A percentile compares a stretch with the other conserved stretches of the same genome.
These are phyloP conservation scores for Cryphonectria nitschkei DNA, from an alignment of 2,329 filamentous ascomycete species.

Conservation along the genomic window DNA sequence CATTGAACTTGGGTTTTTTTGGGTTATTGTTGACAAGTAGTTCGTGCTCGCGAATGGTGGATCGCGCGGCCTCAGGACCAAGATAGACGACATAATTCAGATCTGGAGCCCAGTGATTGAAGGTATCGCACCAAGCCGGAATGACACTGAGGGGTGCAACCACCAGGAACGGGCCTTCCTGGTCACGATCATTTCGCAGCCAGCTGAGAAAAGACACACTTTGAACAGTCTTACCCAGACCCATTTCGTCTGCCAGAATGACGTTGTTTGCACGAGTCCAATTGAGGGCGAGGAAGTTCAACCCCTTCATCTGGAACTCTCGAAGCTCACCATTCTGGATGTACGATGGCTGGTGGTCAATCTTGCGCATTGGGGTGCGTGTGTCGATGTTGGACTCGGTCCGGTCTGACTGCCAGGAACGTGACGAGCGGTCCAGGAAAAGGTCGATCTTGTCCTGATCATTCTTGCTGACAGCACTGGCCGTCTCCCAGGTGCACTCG, in stretches of 20 bases:
- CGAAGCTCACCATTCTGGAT: slow-evolving; percentile 83
- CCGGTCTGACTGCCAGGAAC: slow-evolving; percentile 79
- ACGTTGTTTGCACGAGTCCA: slow-evolving; percentile 95
- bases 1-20: slow-evolving; percentile 92
- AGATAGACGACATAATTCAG: slow-evolving; percentile 97
- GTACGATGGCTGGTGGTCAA: slow-evolving; percentile 83
- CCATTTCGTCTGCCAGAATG: slow-evolving; percentile 98
- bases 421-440: slow-evolving; percentile 81
- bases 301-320: slow-evolving; percentile 88
- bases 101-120: slow-evolving; percentile 94
- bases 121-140: slow-evolving; percentile 97
- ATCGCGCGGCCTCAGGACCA: slow-evolving; percentile 83
- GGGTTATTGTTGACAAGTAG: slow-evolving; percentile 84
- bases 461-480: slow-evolving; percentile 72
- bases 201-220: slow-evolving; percentile 97
- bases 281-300: slow-evolving; percentile 95
- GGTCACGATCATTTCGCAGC: slow-evolving; percentile 85
- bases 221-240: slow-evolving; percentile 96
- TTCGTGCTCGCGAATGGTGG: slow-evolving; percentile 88
- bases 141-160: slow-evolving; percentile 98
- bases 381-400: slow-evolving; percentile 76
- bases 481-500: slow-evolving; percentile 90
- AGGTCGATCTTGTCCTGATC: slow-evolving; percentile 91
- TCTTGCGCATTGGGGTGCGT: slow-evolving; percentile 71
- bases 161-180: slow-evolving; percentile 94